Evolutionary conservation across 768 basidiomycete genomes (phyloP).

Genomic region (Russula compacta): DNA sequence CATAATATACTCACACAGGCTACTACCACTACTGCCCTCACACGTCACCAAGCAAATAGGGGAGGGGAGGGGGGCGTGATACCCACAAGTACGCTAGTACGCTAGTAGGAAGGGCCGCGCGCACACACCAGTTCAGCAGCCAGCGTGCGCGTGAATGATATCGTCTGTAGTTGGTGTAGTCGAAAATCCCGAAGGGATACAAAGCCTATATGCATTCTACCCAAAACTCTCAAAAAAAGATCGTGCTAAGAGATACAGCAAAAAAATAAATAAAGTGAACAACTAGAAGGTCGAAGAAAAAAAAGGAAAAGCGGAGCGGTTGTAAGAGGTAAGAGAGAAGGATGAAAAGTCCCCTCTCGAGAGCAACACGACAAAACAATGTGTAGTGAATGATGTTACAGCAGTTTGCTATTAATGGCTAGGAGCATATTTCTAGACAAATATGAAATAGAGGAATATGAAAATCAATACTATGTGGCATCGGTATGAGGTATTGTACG

Average conservation of each 20-base stretch:
- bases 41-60: background rate
- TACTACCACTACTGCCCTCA: too few species aligned
- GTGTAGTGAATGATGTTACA: background rate
- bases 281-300: background rate
- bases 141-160: background rate
- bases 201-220: slow-evolving; percentile 11
- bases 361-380: too few species aligned
- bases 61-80: too few species aligned
- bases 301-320: background rate
- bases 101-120: background rate
- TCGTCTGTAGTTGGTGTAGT: background rate
- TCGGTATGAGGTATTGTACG: too few species aligned
- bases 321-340: background rate
- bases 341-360: too few species aligned
- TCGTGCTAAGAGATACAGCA: slow-evolving; percentile 15
- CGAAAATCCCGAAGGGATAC: slow-evolving; percentile 1
- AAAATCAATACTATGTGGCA: too few species aligned
- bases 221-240: slow-evolving; percentile 1
- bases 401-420: too few species aligned
- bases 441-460: too few species aligned
- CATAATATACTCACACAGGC: slow-evolving; percentile 5
- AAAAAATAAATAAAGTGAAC: background rate
- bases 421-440: too few species aligned
- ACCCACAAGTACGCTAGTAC: background rate
- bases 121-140: background rate